These are phyloP conservation scores for Simmondsia chinensis DNA, from an alignment of 148 eudicot genomes.

Conservation along the genomic window DNA sequence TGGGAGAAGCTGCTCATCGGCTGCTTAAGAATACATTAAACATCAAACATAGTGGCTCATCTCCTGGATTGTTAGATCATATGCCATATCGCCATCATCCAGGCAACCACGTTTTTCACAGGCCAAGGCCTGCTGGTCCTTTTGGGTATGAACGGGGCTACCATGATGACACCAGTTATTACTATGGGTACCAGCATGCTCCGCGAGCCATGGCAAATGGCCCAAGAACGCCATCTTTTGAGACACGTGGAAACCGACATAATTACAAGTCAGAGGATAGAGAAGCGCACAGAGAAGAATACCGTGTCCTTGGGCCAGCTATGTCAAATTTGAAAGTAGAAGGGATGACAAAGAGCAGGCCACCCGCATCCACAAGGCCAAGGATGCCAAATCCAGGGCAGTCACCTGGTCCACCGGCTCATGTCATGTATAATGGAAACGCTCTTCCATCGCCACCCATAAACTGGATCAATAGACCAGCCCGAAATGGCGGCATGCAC, in stretches of 20 bases:
- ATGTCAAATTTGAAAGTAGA: constrained; percentile 55
- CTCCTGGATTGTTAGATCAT: constrained; percentile 29
- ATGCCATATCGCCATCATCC: constrained; percentile 27
- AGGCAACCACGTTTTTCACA: constrained; percentile 29
- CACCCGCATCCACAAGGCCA: constrained; percentile 19
- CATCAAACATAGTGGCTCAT: constrained; percentile 37
- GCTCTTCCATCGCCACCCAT: constrained; percentile 69
- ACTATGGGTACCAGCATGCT: constrained; percentile 12
- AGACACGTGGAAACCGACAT: constrained; percentile 34
- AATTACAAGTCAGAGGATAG: constrained; percentile 25
- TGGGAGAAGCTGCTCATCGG: constrained; percentile 97
- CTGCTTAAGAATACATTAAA: constrained; percentile 68
- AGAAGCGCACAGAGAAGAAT: constrained; percentile 23
- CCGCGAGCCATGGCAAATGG: constrained; percentile 22
- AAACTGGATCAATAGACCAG: constrained; percentile 46
- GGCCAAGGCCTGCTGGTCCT: constrained; percentile 62
- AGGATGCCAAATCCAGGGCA: constrained; percentile 32
- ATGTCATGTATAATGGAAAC: constrained; percentile 22
- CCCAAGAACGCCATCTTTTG: constrained; percentile 24
- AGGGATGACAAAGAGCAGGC: constrained; percentile 20
- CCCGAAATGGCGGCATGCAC: constrained; percentile 15
- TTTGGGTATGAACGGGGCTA: constrained; percentile 52
- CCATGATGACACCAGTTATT: constrained; percentile 26
- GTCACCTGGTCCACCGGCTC: constrained; percentile 15
- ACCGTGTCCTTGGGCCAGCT: constrained; percentile 28